Conservation (phyloP, 2,329 filamentous ascomycete genomes). For the Ilyonectria robusta region DNA sequence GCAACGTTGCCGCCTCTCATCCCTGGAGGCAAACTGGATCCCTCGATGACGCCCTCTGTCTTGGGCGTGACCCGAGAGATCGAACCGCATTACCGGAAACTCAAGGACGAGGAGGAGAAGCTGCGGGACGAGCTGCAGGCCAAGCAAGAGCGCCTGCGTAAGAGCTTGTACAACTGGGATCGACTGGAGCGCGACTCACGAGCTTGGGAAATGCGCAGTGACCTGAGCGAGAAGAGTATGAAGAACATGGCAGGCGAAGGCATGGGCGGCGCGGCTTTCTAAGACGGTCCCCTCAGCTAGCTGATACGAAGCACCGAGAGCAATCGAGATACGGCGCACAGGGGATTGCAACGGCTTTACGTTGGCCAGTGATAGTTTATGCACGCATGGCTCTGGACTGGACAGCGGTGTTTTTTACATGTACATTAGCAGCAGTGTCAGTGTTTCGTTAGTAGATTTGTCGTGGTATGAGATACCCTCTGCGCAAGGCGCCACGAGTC, state of each 20-base stretch:
- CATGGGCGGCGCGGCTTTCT: slow-evolving; percentile 69
- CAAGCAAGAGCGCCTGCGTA: slow-evolving; percentile 69
- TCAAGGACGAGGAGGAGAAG: slow-evolving; percentile 72
- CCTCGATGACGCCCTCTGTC: slow-evolving; percentile 59
- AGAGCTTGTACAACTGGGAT: slow-evolving; percentile 68
- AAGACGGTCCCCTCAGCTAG: slow-evolving; percentile 21
- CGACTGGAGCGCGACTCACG: slow-evolving; percentile 68
- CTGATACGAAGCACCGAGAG: background rate
- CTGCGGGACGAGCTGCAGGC: slow-evolving; percentile 66
- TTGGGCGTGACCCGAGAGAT: slow-evolving; percentile 67
- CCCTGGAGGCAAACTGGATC: slow-evolving; percentile 69
- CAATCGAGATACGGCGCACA: slow-evolving; percentile 26
- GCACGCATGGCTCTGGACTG: slow-evolving; percentile 13
- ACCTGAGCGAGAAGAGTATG: slow-evolving; percentile 70
- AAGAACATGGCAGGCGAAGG: slow-evolving; percentile 71
- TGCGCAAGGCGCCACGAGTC: slow-evolving; percentile 14
- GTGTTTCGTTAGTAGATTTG: slow-evolving; percentile 5
- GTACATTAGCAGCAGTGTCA: slow-evolving; percentile 23
- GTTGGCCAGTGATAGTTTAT: slow-evolving; percentile 19
- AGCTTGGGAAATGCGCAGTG: slow-evolving; percentile 68
- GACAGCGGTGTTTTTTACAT: slow-evolving; percentile 23
- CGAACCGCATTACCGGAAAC: slow-evolving; percentile 66
- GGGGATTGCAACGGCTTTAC: slow-evolving; percentile 22
- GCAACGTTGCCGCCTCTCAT: slow-evolving; percentile 66
- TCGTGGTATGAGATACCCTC: slow-evolving; percentile 18